Base-by-base conservation (phyloP, 2,329 filamentous ascomycete genomes). In the Aspergillus fumigatus region DNA sequence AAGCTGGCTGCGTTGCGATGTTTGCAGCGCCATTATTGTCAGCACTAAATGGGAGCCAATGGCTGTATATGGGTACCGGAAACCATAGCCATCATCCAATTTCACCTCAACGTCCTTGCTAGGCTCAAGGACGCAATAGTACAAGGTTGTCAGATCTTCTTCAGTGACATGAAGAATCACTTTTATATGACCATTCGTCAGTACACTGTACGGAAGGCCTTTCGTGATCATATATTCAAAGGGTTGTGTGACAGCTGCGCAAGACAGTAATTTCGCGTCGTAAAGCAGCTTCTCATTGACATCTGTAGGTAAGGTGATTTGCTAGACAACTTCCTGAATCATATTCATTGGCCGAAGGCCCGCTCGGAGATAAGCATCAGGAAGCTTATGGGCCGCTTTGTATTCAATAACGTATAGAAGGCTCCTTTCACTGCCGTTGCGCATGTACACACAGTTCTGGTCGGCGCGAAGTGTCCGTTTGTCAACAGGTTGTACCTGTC, bases 361-460 rank as follows among this genome's bases (percentile, higher is more conserved):
- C 11, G 40, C 29, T 40, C 49, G 41, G 32, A 55, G 53, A 21
- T 48, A 52, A 14, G 49, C 26, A 25, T 55, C 43, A 26, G 53
- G 43, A 48, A 55, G 53, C 23, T 55, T 52, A 19, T 52, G 53
- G 19, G 26, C 43, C 41, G 53, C 49, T 43, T 55, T 55, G 21
- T 55, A 52, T 43, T 52, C 29, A 51, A 52, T 48, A 27, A 55
- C 32, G 49, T 55, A 55, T n/a, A 51, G 26, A 23, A 54, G 47
- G 38, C 48, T 50, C 6, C 38, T 27, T 27, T 27, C 35, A 52
- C 32, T 35, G 10, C 29, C 43, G 8, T 11, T 49, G 17, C 19
- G 19, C 14, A 9, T 11, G 50, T 52, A 52, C 1, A 56, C 50
- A 19, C 50, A 52, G 43, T 52, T 43, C 14, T 47, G 50, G 25